phyloP scores from a whole-genome alignment of 768 basidiomycete species.

The Dioszegia aurantiaca region DNA sequence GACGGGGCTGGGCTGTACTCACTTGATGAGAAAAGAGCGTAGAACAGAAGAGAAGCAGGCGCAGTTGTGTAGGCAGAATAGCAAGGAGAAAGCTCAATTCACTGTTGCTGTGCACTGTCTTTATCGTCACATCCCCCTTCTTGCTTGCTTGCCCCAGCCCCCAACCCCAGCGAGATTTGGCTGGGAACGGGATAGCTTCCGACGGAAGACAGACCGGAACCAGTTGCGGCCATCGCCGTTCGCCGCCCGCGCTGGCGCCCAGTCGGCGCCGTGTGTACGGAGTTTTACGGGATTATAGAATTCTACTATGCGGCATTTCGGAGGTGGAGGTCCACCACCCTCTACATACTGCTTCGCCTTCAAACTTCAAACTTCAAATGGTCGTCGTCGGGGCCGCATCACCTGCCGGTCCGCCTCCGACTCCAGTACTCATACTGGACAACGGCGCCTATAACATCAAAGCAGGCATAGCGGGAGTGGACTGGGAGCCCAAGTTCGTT shows the following conservation, averaged over 20 bases:
- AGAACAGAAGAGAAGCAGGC: neutral
- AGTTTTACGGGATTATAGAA: neutral
- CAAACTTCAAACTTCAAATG: neutral
- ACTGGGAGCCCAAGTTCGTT: constrained; percentile 32
- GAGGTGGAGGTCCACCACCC: neutral
- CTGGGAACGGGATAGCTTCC: neutral
- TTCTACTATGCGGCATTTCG: neutral
- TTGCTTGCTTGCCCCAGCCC: neutral
- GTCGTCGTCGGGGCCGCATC: too few species aligned
- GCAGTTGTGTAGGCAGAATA: neutral
- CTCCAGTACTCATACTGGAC: constrained; percentile 49
- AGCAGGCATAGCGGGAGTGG: constrained; percentile 59
- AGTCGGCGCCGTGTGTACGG: too few species aligned
- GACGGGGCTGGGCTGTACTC: neutral
- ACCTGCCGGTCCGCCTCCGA: neutral
- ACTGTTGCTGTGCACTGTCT: neutral
- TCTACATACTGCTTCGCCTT: neutral
- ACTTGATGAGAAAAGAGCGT: neutral
- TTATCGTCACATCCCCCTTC: constrained; percentile 4
- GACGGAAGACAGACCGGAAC: too few species aligned
- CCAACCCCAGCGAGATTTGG: neutral
- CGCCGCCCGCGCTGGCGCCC: too few species aligned
- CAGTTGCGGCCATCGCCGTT: neutral
- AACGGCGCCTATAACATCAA: constrained; percentile 86
- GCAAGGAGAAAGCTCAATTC: neutral